Evolutionary conservation across 768 basidiomycete genomes (phyloP), one percentile per base, ranked within the genome.

Genomic region (Porpolomopsis calyptriformis): DNA sequence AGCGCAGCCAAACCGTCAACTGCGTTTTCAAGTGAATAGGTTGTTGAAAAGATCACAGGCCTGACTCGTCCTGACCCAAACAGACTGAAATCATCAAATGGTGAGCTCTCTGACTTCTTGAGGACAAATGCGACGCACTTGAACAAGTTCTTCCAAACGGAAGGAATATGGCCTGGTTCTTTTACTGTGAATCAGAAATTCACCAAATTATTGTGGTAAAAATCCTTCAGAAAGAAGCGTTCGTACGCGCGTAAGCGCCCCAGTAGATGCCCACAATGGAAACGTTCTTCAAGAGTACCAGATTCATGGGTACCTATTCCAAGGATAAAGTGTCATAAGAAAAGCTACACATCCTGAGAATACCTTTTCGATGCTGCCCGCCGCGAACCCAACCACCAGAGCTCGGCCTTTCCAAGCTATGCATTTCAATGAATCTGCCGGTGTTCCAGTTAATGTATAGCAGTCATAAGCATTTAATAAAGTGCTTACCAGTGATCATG

Each of bases 391-490:
- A 43, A 99, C 82, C n/a, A 98, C 85, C 9, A 99, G 56, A 1
- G 85, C 82, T 11, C 94, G 77, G 1, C 93, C 91, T 60, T 93
- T 92, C 82, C 93, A 97, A 0, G 85, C 86, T 47, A 92, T 87
- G 60, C 91, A 94, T 60, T 93, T 98, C 47, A 97, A 59, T 39
- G 75, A 83, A 60, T 89, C 91, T 87, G 37, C 10, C 29, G 39
- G 40, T 6, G 47, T 29, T 9, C 43, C n/a, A n/a, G n/a, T n/a
- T n/a, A n/a, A n/a, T n/a, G n/a, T n/a, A n/a, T n/a, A n/a, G n/a
- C n/a, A n/a, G n/a, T n/a, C n/a, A n/a, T n/a, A n/a, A n/a, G n/a
- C n/a, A n/a, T n/a, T n/a, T n/a, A n/a, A n/a, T n/a, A 7, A 14
- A 31, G 14, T 14, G 14, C 29, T 39, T 55, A 75, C 80, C 83